A percentile compares a stretch with the other conserved stretches of the same genome.
Conservation (phyloP, 2,329 filamentous ascomycete genomes). For the Diaporthe eres region DNA sequence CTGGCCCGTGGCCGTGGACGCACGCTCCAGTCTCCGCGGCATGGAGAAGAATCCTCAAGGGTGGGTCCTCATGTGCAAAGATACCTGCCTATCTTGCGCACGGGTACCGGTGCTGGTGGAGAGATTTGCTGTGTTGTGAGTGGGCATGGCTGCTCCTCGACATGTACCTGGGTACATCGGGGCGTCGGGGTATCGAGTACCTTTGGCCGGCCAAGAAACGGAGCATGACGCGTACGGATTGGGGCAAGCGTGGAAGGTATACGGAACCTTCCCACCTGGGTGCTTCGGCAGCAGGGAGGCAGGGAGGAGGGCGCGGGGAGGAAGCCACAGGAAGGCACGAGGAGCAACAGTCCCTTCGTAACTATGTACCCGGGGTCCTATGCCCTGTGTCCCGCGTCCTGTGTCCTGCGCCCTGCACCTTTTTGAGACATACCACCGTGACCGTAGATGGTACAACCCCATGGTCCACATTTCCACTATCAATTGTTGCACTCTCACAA, state of each 20-base stretch:
- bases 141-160: neutral
- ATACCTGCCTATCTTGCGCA: neutral
- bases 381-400: neutral
- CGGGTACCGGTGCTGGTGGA: neutral
- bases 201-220: neutral
- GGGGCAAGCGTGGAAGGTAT: constrained; percentile 2
- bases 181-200: neutral
- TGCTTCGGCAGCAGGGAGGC: neutral
- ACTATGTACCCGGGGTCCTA: neutral
- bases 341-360: neutral
- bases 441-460: neutral
- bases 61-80: neutral
- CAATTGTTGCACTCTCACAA: constrained; percentile 11
- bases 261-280: neutral
- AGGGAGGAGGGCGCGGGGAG: neutral
- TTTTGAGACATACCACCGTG: neutral
- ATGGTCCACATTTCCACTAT: neutral
- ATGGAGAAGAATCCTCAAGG: constrained; percentile 4
- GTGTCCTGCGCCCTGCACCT: neutral
- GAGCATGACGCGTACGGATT: neutral
- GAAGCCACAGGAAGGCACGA: neutral
- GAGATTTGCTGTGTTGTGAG: constrained; percentile 1
- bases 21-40: constrained; percentile 24
- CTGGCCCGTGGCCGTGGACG: constrained; percentile 14
- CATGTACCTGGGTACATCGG: constrained; percentile 3